Conservation (phyloP, 1,284 basidiomycete genomes). For the Ceratobasidium sp. region DNA sequence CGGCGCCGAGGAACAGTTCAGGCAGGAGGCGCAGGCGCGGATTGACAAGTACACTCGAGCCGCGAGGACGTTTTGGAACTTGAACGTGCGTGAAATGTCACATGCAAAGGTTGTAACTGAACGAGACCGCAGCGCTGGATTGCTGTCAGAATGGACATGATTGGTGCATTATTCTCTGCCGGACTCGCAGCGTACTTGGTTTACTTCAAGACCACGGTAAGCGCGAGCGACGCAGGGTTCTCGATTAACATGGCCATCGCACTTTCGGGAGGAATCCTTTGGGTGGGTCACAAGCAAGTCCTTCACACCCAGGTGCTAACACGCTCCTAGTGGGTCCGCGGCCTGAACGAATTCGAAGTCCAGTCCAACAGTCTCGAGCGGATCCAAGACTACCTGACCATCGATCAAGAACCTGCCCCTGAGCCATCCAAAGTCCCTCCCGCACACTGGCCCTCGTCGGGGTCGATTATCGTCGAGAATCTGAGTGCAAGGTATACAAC, state of each 20-base stretch:
- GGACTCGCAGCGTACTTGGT: slow-evolving; percentile 40
- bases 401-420: slow-evolving; percentile 71
- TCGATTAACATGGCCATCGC: slow-evolving; percentile 37
- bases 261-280: slow-evolving; percentile 38
- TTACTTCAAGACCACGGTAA: background rate
- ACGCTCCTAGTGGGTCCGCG: slow-evolving; percentile 46
- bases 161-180: slow-evolving; percentile 40
- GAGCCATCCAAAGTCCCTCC: slow-evolving; percentile 61
- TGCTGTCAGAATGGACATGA: slow-evolving; percentile 38
- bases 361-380: slow-evolving; percentile 67
- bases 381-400: slow-evolving; percentile 71
- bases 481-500: slow-evolving; percentile 63
- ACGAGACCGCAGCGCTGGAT: slow-evolving; percentile 37
- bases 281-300: slow-evolving; percentile 14
- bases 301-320: background rate
- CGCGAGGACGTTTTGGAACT: slow-evolving; percentile 40
- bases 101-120: background rate
- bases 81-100: slow-evolving; percentile 23
- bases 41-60: slow-evolving; percentile 42
- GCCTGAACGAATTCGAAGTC: slow-evolving; percentile 53
- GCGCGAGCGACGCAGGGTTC: slow-evolving; percentile 41
- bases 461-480: slow-evolving; percentile 68
- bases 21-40: slow-evolving; percentile 36
- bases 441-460: slow-evolving; percentile 80
- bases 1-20: slow-evolving; percentile 41